phyloP scores from a whole-genome alignment of 345 rosid species.

The Brassica carinata region DNA sequence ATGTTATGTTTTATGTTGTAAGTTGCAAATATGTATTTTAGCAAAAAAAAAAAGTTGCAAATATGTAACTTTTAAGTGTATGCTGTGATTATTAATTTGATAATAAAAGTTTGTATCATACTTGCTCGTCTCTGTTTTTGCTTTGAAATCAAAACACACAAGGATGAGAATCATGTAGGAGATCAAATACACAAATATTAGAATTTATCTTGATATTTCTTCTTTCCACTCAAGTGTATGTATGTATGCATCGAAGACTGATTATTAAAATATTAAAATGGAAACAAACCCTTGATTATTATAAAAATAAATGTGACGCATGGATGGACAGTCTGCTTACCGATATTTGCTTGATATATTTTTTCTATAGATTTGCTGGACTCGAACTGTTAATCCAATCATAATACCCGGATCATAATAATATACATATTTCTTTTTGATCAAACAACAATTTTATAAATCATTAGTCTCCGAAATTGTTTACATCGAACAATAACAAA shows the following conservation, averaged over 20 bases:
- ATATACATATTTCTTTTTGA: too few relatives aligned
- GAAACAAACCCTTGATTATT: not conserved
- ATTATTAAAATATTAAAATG: not conserved
- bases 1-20: constrained; percentile 1
- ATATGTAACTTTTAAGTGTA: not conserved
- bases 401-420: not conserved
- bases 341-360: not conserved
- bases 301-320: not conserved
- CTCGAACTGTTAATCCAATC: not conserved
- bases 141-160: not conserved
- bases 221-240: too few relatives aligned
- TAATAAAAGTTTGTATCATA: not conserved
- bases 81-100: not conserved
- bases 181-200: too few relatives aligned
- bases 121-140: not conserved
- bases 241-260: not conserved
- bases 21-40: not conserved
- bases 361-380: not conserved
- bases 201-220: too few relatives aligned
- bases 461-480: too few relatives aligned
- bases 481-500: too few relatives aligned
- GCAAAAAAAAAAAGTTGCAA: not conserved
- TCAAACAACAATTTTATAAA: too few relatives aligned
- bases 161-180: too few relatives aligned
- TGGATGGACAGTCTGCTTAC: not conserved